These are phyloP conservation scores for Trametes elegans DNA, from an alignment of 768 basidiomycete species.

Conservation along the genomic window DNA sequence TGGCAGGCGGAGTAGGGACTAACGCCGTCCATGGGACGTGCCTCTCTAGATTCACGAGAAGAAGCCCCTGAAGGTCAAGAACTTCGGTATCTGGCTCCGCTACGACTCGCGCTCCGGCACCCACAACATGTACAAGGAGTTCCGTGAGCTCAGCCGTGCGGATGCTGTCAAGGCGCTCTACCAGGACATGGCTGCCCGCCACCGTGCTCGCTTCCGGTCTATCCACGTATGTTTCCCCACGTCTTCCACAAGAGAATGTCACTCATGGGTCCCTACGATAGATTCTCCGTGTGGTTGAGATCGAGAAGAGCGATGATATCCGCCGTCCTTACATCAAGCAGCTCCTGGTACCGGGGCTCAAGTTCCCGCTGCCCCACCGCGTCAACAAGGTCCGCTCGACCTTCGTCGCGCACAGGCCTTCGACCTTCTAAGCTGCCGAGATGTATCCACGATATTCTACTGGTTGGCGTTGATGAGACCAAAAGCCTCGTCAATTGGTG, in stretches of 20 bases:
- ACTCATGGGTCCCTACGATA: constrained; percentile 36
- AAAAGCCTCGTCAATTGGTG: constrained; percentile 15
- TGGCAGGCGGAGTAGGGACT: constrained; percentile 77
- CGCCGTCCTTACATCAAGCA: constrained; percentile 99
- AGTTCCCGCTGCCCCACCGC: constrained; percentile 96
- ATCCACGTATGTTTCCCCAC: constrained; percentile 70
- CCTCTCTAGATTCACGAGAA: constrained; percentile 88
- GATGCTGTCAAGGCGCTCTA: constrained; percentile 96
- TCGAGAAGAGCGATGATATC: constrained; percentile 87
- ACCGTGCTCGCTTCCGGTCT: constrained; percentile 98
- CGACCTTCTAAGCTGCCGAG: constrained; percentile 54
- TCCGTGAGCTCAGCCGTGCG: constrained; percentile 91
- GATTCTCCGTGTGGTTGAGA: constrained; percentile 97
- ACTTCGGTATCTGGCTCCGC: constrained; percentile 99
- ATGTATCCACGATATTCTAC: neutral
- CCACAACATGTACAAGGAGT: constrained; percentile 99
- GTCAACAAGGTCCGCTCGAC: constrained; percentile 74
- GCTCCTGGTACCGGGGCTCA: constrained; percentile 84
- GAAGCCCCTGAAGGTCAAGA: constrained; percentile 98
- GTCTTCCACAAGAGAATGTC: neutral
- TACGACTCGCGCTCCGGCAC: constrained; percentile 99
- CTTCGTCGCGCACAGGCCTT: constrained; percentile 76
- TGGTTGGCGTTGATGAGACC: constrained; percentile 3
- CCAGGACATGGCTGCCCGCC: constrained; percentile 99
- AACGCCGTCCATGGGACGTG: constrained; percentile 28